phyloP scores from a whole-genome alignment of 2,329 filamentous ascomycete species.

The Pestalotiopsis sp. region DNA sequence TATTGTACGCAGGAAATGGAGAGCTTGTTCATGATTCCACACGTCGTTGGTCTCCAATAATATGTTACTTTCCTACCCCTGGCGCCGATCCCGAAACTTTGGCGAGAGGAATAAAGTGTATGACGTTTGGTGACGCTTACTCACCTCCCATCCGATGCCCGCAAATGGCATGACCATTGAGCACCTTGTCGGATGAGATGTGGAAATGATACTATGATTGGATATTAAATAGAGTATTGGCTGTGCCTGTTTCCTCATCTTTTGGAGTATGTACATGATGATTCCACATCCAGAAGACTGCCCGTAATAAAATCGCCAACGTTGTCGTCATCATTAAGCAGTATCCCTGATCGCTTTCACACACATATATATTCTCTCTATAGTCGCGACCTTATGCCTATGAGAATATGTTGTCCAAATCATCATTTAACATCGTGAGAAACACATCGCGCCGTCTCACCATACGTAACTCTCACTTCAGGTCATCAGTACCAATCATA shows the following conservation, averaged over 20 bases:
- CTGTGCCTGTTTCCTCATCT: not conserved
- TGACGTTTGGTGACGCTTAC: slow-evolving; percentile 16
- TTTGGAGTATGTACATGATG: not conserved
- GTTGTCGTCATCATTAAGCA: slow-evolving; percentile 1
- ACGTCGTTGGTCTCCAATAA: not conserved
- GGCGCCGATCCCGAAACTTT: slow-evolving; percentile 14
- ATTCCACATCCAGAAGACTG: not conserved
- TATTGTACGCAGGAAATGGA: not conserved
- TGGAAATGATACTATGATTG: not conserved
- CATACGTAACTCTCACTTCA: not conserved
- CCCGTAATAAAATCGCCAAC: not conserved
- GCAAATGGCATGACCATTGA: not conserved
- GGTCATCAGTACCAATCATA: not conserved
- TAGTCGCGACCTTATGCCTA: too few species aligned
- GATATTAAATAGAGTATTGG: not conserved
- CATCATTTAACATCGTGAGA: not conserved
- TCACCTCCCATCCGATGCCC: not conserved
- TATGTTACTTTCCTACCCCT: slow-evolving; percentile 2
- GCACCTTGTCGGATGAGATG: not conserved
- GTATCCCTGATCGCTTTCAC: not conserved
- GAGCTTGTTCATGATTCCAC: not conserved
- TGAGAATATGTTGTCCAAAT: not conserved
- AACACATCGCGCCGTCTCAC: not conserved
- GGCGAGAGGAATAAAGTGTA: slow-evolving; percentile 2
- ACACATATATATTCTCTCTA: not conserved